Percentiles rank a stretch among this genome's conserved stretches.
Evolutionary conservation across 345 rosid species (phyloP).

Genomic region (Gossypium arboreum): DNA sequence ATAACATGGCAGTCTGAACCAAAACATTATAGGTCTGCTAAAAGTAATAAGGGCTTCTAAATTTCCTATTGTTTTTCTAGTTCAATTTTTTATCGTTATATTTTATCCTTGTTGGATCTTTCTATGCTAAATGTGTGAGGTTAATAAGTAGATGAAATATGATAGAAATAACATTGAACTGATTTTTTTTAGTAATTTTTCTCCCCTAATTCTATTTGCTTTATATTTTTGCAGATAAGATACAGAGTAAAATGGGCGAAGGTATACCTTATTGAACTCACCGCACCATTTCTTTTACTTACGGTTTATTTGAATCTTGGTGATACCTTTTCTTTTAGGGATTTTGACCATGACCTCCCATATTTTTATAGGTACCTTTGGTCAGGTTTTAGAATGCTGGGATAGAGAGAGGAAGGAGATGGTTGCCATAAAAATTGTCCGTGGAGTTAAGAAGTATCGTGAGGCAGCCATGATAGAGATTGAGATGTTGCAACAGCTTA

Average conservation of each 20-base stretch:
- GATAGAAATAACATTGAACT: background rate
- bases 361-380: constrained; percentile 59
- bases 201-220: background rate
- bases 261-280: constrained; percentile 25
- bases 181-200: background rate
- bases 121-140: background rate
- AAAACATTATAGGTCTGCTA: background rate
- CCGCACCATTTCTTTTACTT: background rate
- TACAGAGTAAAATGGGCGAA: constrained; percentile 85
- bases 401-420: constrained; percentile 69
- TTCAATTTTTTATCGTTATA: background rate
- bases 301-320: constrained; percentile 15
- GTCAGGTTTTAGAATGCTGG: constrained; percentile 86
- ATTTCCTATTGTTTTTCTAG: background rate
- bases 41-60: too few species aligned
- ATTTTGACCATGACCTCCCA: background rate
- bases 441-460: constrained; percentile 70
- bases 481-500: constrained; percentile 67
- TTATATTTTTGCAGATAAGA: constrained; percentile 51
- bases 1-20: background rate
- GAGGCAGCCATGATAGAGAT: constrained; percentile 94
- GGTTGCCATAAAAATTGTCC: constrained; percentile 83
- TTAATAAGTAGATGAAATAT: background rate
- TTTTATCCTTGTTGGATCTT: background rate
- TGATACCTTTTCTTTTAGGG: background rate